These are phyloP conservation scores for Nicotiana tabacum DNA, from an alignment of 257 asterid species.

Conservation along the genomic window DNA sequence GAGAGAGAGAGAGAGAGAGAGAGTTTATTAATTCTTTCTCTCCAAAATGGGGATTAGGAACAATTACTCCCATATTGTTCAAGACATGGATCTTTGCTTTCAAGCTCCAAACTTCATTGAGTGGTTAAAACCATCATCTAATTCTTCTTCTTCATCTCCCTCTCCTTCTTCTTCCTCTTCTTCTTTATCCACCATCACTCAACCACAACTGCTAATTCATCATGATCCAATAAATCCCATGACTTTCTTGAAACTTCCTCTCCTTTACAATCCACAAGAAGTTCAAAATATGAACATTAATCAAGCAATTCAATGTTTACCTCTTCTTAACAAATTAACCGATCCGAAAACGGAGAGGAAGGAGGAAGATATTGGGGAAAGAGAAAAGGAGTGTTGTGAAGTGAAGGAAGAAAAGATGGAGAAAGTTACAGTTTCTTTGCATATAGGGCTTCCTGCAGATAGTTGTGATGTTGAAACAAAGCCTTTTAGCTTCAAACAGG, in stretches of 20 bases:
- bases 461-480: conserved; percentile 13
- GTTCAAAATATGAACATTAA: background rate
- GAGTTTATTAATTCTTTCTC: conserved; percentile 8
- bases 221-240: conserved; percentile 18
- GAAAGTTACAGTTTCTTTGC: conserved; percentile 52
- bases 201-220: conserved; percentile 4
- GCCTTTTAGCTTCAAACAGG: conserved; percentile 17
- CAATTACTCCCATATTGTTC: conserved; percentile 28
- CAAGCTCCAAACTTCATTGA: conserved; percentile 46
- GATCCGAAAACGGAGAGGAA: conserved; percentile 31
- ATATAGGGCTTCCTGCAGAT: conserved; percentile 68
- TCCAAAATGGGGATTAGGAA: conserved; percentile 30
- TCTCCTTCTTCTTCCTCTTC: conserved; percentile 17
- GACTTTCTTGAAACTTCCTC: conserved; percentile 47
- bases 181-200: conserved; percentile 20
- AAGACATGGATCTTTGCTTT: conserved; percentile 39
- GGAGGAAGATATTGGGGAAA: conserved; percentile 23
- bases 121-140: conserved; percentile 56
- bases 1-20: conserved; percentile 19
- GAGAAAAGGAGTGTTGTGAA: background rate
- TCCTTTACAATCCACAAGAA: conserved; percentile 26
- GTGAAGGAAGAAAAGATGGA: conserved; percentile 27
- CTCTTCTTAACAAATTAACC: conserved; percentile 58
- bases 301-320: conserved; percentile 56
- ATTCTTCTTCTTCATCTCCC: background rate